Evolutionary conservation across 306 rosid genomes (phyloP), one percentile per base, ranked within the genome.

Genomic region (Prunus salicina): DNA sequence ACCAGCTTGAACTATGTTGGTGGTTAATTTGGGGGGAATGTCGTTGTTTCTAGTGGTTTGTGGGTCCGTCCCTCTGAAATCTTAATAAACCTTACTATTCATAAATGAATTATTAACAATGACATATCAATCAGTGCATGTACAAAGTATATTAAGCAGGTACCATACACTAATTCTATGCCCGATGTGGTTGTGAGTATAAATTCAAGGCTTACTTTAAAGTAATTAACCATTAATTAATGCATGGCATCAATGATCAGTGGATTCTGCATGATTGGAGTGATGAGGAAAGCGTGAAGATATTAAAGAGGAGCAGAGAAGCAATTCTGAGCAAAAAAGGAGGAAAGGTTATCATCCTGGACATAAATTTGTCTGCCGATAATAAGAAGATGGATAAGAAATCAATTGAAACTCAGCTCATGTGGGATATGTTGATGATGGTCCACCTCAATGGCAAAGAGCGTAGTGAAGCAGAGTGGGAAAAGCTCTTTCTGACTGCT

Each of bases 261-360:
- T 83, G 78, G 83, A 62, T 79, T 69, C 38, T 83, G 19, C 86
- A 83, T 62, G 43, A 79, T 13, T 83, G 84, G 84, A 79, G 58
- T 7, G 87, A 83, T 4, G 84, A 83, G 30, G 74, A 83, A 78
- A 3, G 76, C 46, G 28, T 75, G n/a, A 16, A 15, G 3, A 79
- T 83, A 58, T 15, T 83, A 11, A 64, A 70, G 75, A 47, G 12
- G 18, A 78, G 83, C 18, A 80, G 68, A 41, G 76, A 70, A 20
- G 86, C 86, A 34, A 70, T 79, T 16, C 28, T 69, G 20, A 24
- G 52, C 74, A 79, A 79, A 51, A 83, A 47, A 46, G 79, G 68
- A 64, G 83, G 81, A 9, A 83, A 79, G 68, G 78, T 83, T 50
- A 83, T 83, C 2, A 57, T 79, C 14, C 50, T 83, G 22, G 86